Base-by-base conservation (phyloP, 2,329 filamentous ascomycete species). In the Colletotrichum sojae region DNA sequence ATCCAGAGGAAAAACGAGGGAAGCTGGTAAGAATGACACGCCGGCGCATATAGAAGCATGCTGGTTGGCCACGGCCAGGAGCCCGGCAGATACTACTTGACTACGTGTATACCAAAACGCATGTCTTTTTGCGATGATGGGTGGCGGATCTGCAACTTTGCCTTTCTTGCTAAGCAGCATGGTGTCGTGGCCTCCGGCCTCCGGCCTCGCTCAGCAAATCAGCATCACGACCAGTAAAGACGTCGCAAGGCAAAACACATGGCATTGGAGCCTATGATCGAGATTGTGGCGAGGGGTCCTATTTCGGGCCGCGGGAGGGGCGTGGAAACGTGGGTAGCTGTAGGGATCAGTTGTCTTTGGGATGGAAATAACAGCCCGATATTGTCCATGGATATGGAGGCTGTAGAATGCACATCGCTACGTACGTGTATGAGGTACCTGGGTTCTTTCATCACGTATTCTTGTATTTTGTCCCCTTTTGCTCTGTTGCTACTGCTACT, bases 141-240 rank as follows among this genome's bases (percentile, higher is more conserved):
- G 52, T 54, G 52, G 31, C 18, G 51, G 43, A 51, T 51, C 43
- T 53, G 61, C 61, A 51, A 40, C n/a, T 49, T 49, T 49, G n/a
- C 46, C 46, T n/a, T 49, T 46, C 4, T 15, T 31, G 49, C 20
- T 31, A 15, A 27, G 39, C 3, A 27, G 20, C 49, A 22, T 52
- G 49, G 49, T 22, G 20, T 8, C 27, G 15, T 15, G 20, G 10
- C 40, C 27, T 54, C 31, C 31, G 31, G 31, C 31, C 8, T 36
- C 9, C 31, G 31, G 13, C 15, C 52, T 16, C 25, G 22, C 15
- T n/a, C 20, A 46, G 52, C n/a, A 58, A 64, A 52, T 52, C 61
- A 59, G 40, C 62, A 25, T 22, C 54, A n/a, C 27, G 40, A 36
- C 40, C 40, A 13, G 40, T 6, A 40, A 40, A 16, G 5, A n/a